phyloP scores from a whole-genome alignment of 1,139 yeast genomes.

The Pichia inconspicua region DNA sequence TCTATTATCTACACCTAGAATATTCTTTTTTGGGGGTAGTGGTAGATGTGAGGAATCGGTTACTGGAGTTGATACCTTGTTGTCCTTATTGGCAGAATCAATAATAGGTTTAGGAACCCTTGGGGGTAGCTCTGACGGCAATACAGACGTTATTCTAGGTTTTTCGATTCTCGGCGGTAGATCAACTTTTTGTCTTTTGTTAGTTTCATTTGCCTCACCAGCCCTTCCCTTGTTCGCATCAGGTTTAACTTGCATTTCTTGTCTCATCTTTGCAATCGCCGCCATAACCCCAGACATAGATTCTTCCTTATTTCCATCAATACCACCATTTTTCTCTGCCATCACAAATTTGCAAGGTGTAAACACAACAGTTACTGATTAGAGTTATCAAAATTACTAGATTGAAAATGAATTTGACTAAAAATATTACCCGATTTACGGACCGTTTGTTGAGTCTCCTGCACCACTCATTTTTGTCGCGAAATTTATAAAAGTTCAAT shows the following conservation, averaged over 20 bases:
- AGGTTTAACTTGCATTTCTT: neutral
- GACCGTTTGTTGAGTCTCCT: too few relatives aligned
- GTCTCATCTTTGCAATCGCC: neutral
- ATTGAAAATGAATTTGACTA: too few relatives aligned
- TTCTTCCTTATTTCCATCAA: too few relatives aligned
- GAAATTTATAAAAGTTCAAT: too few relatives aligned
- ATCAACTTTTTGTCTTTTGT: neutral
- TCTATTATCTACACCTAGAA: neutral
- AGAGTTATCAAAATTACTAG: too few relatives aligned
- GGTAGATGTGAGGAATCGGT: neutral
- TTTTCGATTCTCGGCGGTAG: neutral
- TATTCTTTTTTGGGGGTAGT: neutral
- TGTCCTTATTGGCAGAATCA: neutral
- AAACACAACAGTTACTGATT: too few relatives aligned
- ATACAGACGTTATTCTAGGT: neutral
- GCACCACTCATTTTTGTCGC: too few relatives aligned
- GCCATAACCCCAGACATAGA: slow-evolving; percentile 1
- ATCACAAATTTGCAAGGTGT: too few relatives aligned
- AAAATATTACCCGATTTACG: too few relatives aligned
- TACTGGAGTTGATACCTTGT: neutral
- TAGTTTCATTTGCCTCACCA: neutral
- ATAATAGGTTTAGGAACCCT: slow-evolving; percentile 1
- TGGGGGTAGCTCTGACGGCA: neutral
- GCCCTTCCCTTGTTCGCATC: neutral
- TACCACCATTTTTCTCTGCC: neutral